phyloP scores from a whole-genome alignment of 2,329 filamentous ascomycete species.

The Magnaporthiopsis rhizophila region DNA sequence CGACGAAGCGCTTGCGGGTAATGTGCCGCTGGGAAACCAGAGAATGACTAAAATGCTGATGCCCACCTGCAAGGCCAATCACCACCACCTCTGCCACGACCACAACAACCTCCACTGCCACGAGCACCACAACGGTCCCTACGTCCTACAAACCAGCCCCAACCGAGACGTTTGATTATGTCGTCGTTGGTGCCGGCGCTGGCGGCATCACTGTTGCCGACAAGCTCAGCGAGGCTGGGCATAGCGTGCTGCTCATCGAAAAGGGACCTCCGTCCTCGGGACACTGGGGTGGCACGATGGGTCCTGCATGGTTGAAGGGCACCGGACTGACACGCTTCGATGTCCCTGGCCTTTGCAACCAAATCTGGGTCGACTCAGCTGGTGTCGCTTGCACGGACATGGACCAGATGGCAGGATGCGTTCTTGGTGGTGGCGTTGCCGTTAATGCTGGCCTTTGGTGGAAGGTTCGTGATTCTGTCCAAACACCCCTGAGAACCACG shows the following conservation, averaged over 20 bases:
- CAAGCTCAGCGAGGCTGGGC: slow-evolving; percentile 50
- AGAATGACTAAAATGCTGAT: slow-evolving; percentile 5
- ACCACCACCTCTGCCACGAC: slow-evolving; percentile 1
- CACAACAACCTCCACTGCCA: slow-evolving; percentile 14
- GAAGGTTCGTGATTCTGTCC: slow-evolving; percentile 25
- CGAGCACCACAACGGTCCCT: slow-evolving; percentile 8
- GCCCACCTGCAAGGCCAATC: slow-evolving; percentile 12
- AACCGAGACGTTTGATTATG: slow-evolving; percentile 46
- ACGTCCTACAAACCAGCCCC: slow-evolving; percentile 6
- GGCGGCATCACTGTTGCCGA: slow-evolving; percentile 52
- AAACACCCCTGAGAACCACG: slow-evolving; percentile 15
- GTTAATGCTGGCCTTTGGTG: slow-evolving; percentile 60
- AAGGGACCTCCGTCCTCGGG: slow-evolving; percentile 49
- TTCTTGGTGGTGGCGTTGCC: slow-evolving; percentile 51
- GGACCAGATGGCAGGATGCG: slow-evolving; percentile 59
- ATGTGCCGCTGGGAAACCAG: not conserved
- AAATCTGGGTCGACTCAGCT: slow-evolving; percentile 53
- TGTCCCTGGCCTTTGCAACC: slow-evolving; percentile 57
- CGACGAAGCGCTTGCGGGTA: not conserved
- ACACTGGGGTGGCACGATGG: slow-evolving; percentile 50
- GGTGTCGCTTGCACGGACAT: slow-evolving; percentile 57
- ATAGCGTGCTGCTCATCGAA: slow-evolving; percentile 50
- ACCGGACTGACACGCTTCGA: slow-evolving; percentile 56
- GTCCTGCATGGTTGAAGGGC: slow-evolving; percentile 47
- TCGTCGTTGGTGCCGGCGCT: slow-evolving; percentile 51